These are phyloP conservation scores for Trichoderma pleuroti DNA, from an alignment of 2,329 filamentous ascomycete genomes.

Conservation along the genomic window DNA sequence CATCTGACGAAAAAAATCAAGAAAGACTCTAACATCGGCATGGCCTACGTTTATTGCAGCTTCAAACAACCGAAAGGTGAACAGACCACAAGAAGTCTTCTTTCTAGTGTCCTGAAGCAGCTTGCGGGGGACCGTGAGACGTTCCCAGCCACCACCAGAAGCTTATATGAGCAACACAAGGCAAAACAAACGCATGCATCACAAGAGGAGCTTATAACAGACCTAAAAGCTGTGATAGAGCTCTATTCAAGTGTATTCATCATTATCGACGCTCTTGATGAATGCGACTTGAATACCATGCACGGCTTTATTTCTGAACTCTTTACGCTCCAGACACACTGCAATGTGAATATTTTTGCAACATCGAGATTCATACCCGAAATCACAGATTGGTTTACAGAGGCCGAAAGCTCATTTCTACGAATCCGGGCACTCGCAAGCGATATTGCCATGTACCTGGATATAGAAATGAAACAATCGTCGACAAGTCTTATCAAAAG, in stretches of 20 bases:
- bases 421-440: background rate
- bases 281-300: background rate
- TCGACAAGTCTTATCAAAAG: background rate
- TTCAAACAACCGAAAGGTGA: conserved; percentile 32
- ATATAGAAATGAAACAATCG: background rate
- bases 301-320: background rate
- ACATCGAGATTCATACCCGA: conserved; percentile 22
- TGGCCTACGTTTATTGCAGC: conserved; percentile 46
- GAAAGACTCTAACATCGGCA: conserved; percentile 27
- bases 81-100: conserved; percentile 20
- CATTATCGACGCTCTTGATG: conserved; percentile 6
- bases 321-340: background rate
- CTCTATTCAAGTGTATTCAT: background rate
- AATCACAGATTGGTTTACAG: background rate
- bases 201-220: background rate
- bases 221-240: background rate
- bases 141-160: background rate
- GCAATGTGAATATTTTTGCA: background rate
- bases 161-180: background rate
- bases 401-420: background rate
- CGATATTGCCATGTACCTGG: background rate
- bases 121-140: background rate
- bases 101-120: background rate
- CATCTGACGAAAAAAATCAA: conserved; percentile 30
- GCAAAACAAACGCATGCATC: background rate